Percentiles rank a stretch among this genome's conserved stretches.
These are phyloP conservation scores for Bothia castanella DNA, from an alignment of 1,284 basidiomycete genomes.

Conservation along the genomic window DNA sequence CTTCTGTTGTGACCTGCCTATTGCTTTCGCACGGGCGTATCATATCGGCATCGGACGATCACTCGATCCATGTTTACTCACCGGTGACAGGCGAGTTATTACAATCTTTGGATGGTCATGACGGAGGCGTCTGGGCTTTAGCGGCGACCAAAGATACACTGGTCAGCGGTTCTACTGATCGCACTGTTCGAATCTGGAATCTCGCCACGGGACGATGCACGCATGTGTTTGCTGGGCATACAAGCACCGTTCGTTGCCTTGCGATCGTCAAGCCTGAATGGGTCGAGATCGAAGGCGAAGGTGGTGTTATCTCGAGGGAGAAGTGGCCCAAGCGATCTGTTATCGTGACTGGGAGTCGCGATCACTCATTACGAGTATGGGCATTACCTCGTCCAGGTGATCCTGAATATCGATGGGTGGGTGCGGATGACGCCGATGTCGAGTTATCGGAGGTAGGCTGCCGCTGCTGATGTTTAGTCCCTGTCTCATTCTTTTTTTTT, in stretches of 20 bases:
- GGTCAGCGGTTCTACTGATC: slow-evolving; percentile 91
- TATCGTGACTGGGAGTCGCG: slow-evolving; percentile 91
- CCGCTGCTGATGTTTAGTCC: not conserved
- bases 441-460: slow-evolving; percentile 65
- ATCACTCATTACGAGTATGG: slow-evolving; percentile 89
- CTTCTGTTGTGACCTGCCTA: slow-evolving; percentile 89
- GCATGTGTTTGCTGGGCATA: slow-evolving; percentile 91
- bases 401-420: slow-evolving; percentile 69
- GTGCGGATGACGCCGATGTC: slow-evolving; percentile 61
- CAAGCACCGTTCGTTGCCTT: slow-evolving; percentile 87
- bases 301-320: slow-evolving; percentile 56
- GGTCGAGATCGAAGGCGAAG: slow-evolving; percentile 64
- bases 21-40: slow-evolving; percentile 91
- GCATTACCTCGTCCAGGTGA: slow-evolving; percentile 78
- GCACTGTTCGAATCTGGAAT: slow-evolving; percentile 93
- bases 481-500: slow-evolving; percentile 13
- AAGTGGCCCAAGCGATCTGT: slow-evolving; percentile 83
- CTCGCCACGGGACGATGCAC: slow-evolving; percentile 74
- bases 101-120: slow-evolving; percentile 80
- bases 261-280: slow-evolving; percentile 87
- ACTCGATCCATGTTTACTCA: slow-evolving; percentile 89
- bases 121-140: slow-evolving; percentile 94
- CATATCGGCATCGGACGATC: slow-evolving; percentile 91
- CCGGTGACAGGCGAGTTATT: slow-evolving; percentile 74
- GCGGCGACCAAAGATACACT: slow-evolving; percentile 81